Conservation (phyloP, 768 basidiomycete species). For the Rhodosporidiobolus sp. region DNA sequence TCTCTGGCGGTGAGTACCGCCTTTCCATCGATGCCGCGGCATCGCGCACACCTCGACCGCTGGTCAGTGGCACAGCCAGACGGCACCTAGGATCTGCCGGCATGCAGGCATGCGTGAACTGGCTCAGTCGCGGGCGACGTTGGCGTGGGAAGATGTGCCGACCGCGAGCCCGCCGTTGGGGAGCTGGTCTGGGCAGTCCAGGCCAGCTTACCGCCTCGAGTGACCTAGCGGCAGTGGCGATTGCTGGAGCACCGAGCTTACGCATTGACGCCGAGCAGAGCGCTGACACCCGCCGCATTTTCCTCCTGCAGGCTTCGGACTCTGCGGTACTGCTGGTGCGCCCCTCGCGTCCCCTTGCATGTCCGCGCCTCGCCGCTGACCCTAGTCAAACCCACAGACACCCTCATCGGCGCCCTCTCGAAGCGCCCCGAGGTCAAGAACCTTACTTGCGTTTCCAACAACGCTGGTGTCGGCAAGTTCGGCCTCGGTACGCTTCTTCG, state of each 20-base stretch:
- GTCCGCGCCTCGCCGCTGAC: neutral
- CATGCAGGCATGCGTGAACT: no score
- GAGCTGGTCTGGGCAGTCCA: no score
- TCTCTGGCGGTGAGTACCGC: constrained; percentile 69
- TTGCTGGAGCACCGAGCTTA: no score
- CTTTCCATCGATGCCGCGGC: neutral
- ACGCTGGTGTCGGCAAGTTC: constrained; percentile 57
- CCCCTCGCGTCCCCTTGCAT: neutral
- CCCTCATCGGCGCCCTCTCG: constrained; percentile 71
- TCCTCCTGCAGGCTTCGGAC: constrained; percentile 67
- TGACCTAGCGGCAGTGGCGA: no score
- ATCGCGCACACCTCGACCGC: neutral
- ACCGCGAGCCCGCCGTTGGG: no score
- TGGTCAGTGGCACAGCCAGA: no score
- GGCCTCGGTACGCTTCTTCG: constrained; percentile 38
- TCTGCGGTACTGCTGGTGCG: constrained; percentile 80
- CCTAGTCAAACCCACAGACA: constrained; percentile 56
- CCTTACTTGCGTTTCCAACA: constrained; percentile 83
- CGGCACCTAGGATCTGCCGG: no score
- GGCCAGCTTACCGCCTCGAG: no score
- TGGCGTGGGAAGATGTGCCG: no score
- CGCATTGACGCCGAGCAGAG: neutral
- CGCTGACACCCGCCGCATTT: neutral
- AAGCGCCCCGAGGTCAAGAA: constrained; percentile 69
- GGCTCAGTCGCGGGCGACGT: no score